Evolutionary conservation across 2,329 filamentous ascomycete genomes (phyloP), one percentile per base, ranked within the genome.

Genomic region (Sporothrix brunneoviolacea): DNA sequence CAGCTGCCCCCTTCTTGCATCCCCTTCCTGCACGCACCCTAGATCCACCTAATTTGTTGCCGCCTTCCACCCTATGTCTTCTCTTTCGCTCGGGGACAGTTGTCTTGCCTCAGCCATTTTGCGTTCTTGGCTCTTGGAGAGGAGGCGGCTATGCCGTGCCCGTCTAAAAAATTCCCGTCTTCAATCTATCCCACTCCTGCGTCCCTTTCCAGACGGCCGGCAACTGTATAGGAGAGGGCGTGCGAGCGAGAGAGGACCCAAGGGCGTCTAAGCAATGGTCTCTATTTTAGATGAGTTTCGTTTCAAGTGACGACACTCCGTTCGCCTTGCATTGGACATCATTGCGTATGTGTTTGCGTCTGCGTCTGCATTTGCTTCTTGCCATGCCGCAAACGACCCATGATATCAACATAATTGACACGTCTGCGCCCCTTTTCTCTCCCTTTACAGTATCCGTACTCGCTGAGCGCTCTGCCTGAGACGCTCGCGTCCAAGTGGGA

Each of bases 371-470:
- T 35, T 45, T 45, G 15, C 27, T 27, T 30, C 37, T 21, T 43
- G n/a, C n/a, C n/a, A n/a, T n/a, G n/a, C n/a, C n/a, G n/a, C n/a
- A n/a, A n/a, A n/a, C n/a, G n/a, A n/a, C n/a, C n/a, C n/a, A n/a
- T n/a, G n/a, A n/a, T n/a, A n/a, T n/a, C n/a, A n/a, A n/a, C n/a
- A n/a, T n/a, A n/a, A n/a, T n/a, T n/a, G n/a, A 40, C 18, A 19
- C 36, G 9, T 40, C 19, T 19, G 15, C 32, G 15, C 32, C 10
- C 35, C 35, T 40, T 8, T 7, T 3, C 9, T 21, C 30, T n/a
- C 7, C 30, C 32, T 19, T 12, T 22, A 15, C 55, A 91, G 86
- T 91, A 89, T 64, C 87, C 88, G 24, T 91, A 89, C 68, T 84
- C 86, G 46, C 72, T 91, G 54, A 66, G 76, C 45, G 79, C 76